phyloP scores from a whole-genome alignment of 169 alveolate genomes.

The Cystoisospora suis region DNA sequence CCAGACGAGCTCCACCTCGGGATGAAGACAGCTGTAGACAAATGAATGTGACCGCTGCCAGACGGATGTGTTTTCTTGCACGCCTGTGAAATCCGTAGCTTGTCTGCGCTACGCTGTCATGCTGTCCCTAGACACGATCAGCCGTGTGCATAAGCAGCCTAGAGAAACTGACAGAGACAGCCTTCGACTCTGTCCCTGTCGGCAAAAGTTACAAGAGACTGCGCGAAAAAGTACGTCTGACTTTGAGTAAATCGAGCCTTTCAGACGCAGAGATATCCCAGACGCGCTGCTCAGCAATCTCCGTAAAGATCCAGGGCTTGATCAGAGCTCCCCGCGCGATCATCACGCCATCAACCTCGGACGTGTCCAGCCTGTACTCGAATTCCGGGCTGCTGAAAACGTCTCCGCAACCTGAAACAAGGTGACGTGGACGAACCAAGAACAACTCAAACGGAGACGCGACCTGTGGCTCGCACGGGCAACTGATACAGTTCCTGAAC shows the following conservation, averaged over 20 bases:
- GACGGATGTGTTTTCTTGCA: too few relatives aligned
- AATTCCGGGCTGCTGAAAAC: constrained; percentile 70
- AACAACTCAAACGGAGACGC: background rate
- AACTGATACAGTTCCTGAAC: background rate
- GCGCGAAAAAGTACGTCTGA: too few relatives aligned
- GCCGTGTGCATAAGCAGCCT: too few relatives aligned
- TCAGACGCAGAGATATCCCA: constrained; percentile 86
- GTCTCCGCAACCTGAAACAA: constrained; percentile 81
- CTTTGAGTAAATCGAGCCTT: constrained; percentile 78
- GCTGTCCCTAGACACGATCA: too few relatives aligned
- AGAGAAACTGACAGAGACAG: too few relatives aligned
- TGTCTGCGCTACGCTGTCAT: too few relatives aligned
- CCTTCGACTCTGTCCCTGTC: too few relatives aligned
- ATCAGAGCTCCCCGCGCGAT: constrained; percentile 86
- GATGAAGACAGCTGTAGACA: too few relatives aligned
- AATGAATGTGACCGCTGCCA: too few relatives aligned
- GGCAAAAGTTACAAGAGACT: too few relatives aligned
- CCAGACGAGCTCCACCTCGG: too few relatives aligned
- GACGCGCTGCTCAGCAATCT: constrained; percentile 74
- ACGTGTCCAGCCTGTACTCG: constrained; percentile 46
- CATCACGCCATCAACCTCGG: constrained; percentile 72
- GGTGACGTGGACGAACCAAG: background rate
- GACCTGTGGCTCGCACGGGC: background rate
- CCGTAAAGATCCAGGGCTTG: constrained; percentile 89
- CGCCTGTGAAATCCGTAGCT: too few relatives aligned